phyloP scores from a whole-genome alignment of 2,329 filamentous ascomycete species.

The Ascochyta viciae-villosae region DNA sequence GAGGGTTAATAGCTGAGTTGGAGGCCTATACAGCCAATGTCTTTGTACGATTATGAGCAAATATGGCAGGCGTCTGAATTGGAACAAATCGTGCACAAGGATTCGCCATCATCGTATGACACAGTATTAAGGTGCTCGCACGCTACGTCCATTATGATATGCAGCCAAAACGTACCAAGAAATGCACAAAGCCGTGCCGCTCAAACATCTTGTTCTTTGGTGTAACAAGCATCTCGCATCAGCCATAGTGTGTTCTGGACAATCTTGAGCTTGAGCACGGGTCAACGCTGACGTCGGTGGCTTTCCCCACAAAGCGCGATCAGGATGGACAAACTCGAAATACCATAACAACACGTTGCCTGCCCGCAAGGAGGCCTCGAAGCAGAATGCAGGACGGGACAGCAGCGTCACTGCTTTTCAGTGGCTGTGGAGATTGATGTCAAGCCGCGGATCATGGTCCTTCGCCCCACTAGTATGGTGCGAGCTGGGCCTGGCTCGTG shows the following conservation, averaged over 20 bases:
- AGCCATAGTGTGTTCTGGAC: constrained; percentile 8
- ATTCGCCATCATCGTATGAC: no score
- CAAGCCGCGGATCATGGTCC: constrained; percentile 11
- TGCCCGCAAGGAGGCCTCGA: constrained; percentile 1
- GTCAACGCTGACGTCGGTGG: constrained; percentile 25
- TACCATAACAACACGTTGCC: constrained; percentile 30
- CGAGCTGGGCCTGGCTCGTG: constrained; percentile 17
- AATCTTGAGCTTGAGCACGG: constrained; percentile 22
- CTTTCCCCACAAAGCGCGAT: constrained; percentile 33
- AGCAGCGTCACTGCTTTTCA: constrained; percentile 2
- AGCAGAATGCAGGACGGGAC: constrained; percentile 1
- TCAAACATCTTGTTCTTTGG: constrained; percentile 2
- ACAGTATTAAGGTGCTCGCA: not conserved
- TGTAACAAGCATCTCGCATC: constrained; percentile 2
- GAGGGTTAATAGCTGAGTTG: not conserved
- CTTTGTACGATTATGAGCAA: constrained; percentile 5
- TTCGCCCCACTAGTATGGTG: not conserved
- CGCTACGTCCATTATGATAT: not conserved
- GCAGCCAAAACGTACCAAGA: not conserved
- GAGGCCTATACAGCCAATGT: not conserved
- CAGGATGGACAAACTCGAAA: constrained; percentile 37
- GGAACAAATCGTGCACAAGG: not conserved
- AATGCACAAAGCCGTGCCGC: not conserved
- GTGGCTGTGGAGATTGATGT: constrained; percentile 5
- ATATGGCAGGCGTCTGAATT: not conserved